Conservation (phyloP, 1,284 basidiomycete species). For the Malassezia nana region DNA sequence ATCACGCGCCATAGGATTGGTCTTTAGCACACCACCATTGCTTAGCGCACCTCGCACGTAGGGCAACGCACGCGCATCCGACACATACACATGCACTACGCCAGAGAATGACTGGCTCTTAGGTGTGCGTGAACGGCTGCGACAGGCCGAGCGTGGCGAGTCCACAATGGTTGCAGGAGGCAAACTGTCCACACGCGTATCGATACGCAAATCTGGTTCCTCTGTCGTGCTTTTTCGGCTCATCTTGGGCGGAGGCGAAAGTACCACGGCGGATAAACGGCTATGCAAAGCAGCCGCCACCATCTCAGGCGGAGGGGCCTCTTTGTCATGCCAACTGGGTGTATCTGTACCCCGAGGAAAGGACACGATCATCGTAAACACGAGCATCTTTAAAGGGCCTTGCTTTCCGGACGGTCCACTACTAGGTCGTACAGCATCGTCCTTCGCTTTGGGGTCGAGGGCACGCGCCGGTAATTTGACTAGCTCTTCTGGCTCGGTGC, state of each 20-base stretch:
- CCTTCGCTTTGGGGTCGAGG: neutral
- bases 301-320: slow-evolving; percentile 2
- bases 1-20: neutral
- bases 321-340: neutral
- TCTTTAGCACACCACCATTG: slow-evolving; percentile 9
- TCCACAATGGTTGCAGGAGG: neutral
- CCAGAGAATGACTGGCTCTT: neutral
- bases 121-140: neutral
- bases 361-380: slow-evolving; percentile 1
- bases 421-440: slow-evolving; percentile 10
- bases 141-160: neutral
- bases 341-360: slow-evolving; percentile 6
- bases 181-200: slow-evolving; percentile 8
- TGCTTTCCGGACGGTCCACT: slow-evolving; percentile 16
- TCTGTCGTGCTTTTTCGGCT: neutral
- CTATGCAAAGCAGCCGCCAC: neutral
- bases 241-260: neutral
- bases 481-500: neutral
- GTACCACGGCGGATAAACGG: neutral
- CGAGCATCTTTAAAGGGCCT: slow-evolving; percentile 8
- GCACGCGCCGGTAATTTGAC: slow-evolving; percentile 7
- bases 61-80: slow-evolving; percentile 10
- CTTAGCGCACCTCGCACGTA: slow-evolving; percentile 15
- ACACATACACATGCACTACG: slow-evolving; percentile 12
- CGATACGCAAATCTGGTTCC: slow-evolving; percentile 8